Percentiles rank a stretch among this genome's conserved stretches.
These are phyloP conservation scores for Glutinoglossum americanum DNA, from an alignment of 495 filamentous ascomycete genomes.

Conservation along the genomic window DNA sequence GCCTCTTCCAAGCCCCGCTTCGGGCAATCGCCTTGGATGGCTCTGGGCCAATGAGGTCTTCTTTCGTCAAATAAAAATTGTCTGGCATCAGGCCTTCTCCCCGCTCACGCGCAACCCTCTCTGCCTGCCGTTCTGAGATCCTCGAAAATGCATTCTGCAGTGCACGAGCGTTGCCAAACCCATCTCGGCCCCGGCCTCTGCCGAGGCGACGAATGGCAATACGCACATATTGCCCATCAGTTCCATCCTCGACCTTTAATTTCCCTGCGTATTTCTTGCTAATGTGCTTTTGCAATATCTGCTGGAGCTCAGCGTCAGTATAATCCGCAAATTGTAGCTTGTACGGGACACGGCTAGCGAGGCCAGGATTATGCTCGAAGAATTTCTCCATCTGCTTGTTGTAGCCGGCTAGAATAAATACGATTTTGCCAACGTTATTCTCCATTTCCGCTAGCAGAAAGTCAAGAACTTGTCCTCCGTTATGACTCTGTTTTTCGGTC, in stretches of 20 bases:
- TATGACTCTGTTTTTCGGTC: conserved; percentile 17
- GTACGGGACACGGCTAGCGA: conserved; percentile 50
- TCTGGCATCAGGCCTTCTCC: conserved; percentile 10
- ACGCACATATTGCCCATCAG: conserved; percentile 39
- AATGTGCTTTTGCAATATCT: conserved; percentile 29
- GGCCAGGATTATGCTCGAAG: conserved; percentile 55
- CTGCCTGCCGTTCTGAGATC: conserved; percentile 35
- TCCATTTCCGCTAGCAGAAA: conserved; percentile 58
- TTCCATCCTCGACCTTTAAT: conserved; percentile 40
- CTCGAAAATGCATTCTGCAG: conserved; percentile 36
- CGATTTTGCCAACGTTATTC: conserved; percentile 49
- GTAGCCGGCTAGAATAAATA: conserved; percentile 63
- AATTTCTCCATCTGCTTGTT: conserved; percentile 60
- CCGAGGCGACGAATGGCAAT: conserved; percentile 42
- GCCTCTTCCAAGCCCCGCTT: conserved; percentile 32
- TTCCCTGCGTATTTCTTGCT: conserved; percentile 23
- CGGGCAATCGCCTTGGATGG: conserved; percentile 28
- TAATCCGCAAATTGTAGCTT: conserved; percentile 49
- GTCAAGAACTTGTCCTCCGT: conserved; percentile 43
- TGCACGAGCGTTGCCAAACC: conserved; percentile 53
- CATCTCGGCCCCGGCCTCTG: conserved; percentile 35
- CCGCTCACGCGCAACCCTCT: conserved; percentile 26
- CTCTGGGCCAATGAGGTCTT: conserved; percentile 46
- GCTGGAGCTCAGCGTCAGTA: conserved; percentile 37
- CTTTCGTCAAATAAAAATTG: conserved; percentile 26